phyloP scores from a whole-genome alignment of 768 basidiomycete species.

The Naganishia friedmannii region DNA sequence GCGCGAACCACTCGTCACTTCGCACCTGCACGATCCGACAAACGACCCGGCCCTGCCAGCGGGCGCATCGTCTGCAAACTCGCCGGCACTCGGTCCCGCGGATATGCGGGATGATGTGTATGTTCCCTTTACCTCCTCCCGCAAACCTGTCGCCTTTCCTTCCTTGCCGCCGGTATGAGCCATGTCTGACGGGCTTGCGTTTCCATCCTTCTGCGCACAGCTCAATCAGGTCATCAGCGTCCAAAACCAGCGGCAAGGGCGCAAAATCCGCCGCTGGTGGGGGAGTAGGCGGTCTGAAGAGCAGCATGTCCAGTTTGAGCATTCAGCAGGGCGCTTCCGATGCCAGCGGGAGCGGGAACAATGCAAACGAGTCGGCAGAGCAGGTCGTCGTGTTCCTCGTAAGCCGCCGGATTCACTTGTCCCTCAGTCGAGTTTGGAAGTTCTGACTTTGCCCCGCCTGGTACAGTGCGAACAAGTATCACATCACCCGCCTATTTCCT shows the following conservation, averaged over 20 bases:
- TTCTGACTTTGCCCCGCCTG: background rate
- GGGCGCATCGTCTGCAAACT: background rate
- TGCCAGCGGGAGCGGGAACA: background rate
- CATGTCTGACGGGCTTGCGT: too few relatives aligned
- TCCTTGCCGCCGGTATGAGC: background rate
- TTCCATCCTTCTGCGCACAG: too few relatives aligned
- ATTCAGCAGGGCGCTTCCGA: background rate
- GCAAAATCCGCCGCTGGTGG: background rate
- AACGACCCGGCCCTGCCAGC: background rate
- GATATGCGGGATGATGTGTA: conserved; percentile 27
- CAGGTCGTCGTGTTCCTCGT: conserved; percentile 63
- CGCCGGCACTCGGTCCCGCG: conserved; percentile 14
- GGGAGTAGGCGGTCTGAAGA: background rate
- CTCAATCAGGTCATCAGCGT: conserved; percentile 20
- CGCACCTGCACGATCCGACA: conserved; percentile 46
- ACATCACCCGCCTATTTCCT: conserved; percentile 93
- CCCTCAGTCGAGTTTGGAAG: background rate
- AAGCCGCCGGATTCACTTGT: conserved; percentile 26
- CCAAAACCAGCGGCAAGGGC: conserved; percentile 1
- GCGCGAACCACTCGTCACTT: conserved; percentile 47
- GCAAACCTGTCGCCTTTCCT: background rate
- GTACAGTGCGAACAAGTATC: conserved; percentile 80
- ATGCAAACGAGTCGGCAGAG: background rate
- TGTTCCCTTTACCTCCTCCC: background rate
- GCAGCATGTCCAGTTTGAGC: conserved; percentile 7